Percentiles rank a stretch among this genome's conserved stretches.
Evolutionary conservation across 306 rosid species (phyloP).

Genomic region (Malus asiatica): DNA sequence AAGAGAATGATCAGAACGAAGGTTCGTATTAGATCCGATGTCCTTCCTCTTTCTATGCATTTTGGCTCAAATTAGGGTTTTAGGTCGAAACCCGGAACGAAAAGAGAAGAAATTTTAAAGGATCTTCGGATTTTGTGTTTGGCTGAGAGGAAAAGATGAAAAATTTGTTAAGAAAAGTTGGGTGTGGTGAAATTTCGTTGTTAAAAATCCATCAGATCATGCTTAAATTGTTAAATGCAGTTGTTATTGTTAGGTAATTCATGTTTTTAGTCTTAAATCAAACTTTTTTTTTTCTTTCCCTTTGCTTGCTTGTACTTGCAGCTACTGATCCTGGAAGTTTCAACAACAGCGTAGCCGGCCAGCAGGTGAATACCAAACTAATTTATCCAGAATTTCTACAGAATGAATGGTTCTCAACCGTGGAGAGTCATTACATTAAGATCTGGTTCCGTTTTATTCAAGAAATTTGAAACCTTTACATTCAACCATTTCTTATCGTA

Average conservation of each 20-base stretch:
- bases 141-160: not conserved
- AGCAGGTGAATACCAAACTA: constrained; percentile 60
- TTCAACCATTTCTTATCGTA: not conserved
- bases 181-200: not conserved
- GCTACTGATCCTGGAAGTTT: constrained; percentile 83
- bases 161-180: not conserved
- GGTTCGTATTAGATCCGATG: constrained; percentile 44
- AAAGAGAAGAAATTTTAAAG: not conserved
- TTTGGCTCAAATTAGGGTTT: constrained; percentile 8
- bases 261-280: not conserved
- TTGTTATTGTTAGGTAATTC: not conserved
- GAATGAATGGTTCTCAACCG: not conserved
- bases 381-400: not conserved
- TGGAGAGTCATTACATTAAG: not conserved
- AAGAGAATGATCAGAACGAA: constrained; percentile 87
- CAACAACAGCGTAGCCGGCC: constrained; percentile 96
- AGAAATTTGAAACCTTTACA: not conserved
- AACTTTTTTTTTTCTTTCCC: not conserved
- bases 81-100: not conserved
- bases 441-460: not conserved
- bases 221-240: not conserved
- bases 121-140: not conserved
- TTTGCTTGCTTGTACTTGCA: constrained; percentile 22
- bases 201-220: not conserved
- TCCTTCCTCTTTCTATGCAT: not conserved